Percentiles rank a stretch among this genome's conserved stretches.
Evolutionary conservation across 169 alveolate genomes (phyloP).

Genomic region (Plasmodium inui): DNA sequence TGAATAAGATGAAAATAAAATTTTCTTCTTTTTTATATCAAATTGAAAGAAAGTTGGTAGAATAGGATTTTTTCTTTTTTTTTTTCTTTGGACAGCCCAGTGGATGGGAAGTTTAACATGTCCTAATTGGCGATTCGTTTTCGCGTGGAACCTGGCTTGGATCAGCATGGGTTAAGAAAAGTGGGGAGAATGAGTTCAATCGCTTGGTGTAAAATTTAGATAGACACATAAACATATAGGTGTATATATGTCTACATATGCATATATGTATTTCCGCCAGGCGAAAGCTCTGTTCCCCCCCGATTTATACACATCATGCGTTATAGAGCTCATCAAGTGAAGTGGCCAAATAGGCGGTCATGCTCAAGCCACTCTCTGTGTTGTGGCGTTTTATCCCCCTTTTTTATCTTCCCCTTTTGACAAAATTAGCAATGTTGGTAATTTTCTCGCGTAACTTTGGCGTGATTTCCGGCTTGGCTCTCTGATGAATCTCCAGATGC

Average conservation of each 20-base stretch:
- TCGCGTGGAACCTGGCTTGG: not conserved
- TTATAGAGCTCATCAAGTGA: not conserved
- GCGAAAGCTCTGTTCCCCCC: not conserved
- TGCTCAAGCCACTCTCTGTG: not conserved
- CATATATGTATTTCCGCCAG: not conserved
- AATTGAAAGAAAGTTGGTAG: not conserved
- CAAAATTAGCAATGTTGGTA: conserved; percentile 77
- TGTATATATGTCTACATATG: not conserved
- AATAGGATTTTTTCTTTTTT: not conserved
- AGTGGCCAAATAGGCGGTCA: not conserved
- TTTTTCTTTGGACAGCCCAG: not conserved
- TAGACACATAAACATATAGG: not conserved
- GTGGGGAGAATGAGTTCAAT: not conserved
- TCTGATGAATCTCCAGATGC: conserved; percentile 82
- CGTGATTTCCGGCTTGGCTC: conserved; percentile 81
- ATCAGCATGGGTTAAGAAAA: not conserved
- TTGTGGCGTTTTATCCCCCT: too few species aligned
- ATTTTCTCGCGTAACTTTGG: conserved; percentile 76
- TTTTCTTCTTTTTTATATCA: not conserved
- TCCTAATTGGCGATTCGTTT: not conserved
- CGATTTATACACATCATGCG: not conserved
- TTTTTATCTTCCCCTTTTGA: conserved; percentile 72
- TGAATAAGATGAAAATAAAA: not conserved
- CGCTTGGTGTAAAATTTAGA: not conserved
- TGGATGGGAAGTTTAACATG: not conserved